Base-by-base conservation (phyloP, 805 yeast genomes). In the Saccharomyces paradoxus region DNA sequence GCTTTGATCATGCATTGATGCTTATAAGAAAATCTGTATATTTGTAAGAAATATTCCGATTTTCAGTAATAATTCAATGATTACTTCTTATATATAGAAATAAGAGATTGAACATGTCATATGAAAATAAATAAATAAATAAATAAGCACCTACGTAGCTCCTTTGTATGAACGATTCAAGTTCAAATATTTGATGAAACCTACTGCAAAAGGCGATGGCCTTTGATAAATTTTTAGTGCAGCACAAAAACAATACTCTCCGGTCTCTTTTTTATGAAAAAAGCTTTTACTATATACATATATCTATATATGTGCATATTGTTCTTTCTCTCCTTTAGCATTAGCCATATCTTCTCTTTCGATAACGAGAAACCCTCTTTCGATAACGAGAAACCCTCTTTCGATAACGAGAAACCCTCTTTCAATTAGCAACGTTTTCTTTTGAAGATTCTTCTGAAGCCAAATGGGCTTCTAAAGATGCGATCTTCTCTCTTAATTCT, bases 401-500 rank as follows among this genome's bases (percentile, higher is more conserved):
- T 37, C 12, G 12, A 37, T 17, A 17, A 7, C 7, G 24, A 17
- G 4, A 9, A 37, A 17, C 4, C 14, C 14, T 17, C 12, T 37
- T 37, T 37, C 24, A 17, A 37, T 37, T 37, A 37, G 24, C 44
- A 37, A 17, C 17, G 12, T 37, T 17, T 7, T 37, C 44, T 10
- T 29, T 27, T n/a, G 49, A 46, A 28, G 49, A 10, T 22, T 21
- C 17, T 21, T 46, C n/a, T 31, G 8, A 21, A 46, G 31, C 31
- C 29, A 46, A 8, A 3, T 37, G 44, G 13, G 44, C 24, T 46
- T 53, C 55, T 10, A 57, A 41, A n/a, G 31, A 31, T 31, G 48
- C 14, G n/a, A 65, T 49, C 37, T 56, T 54, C 12, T 60, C 71
- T 55, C 74, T 74, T 50, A 82, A 67, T 53, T 80, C 81, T 41